A percentile compares a stretch with the other conserved stretches of the same genome.
Conservation (phyloP, 306 rosid species). For the Dryas octopetala region DNA sequence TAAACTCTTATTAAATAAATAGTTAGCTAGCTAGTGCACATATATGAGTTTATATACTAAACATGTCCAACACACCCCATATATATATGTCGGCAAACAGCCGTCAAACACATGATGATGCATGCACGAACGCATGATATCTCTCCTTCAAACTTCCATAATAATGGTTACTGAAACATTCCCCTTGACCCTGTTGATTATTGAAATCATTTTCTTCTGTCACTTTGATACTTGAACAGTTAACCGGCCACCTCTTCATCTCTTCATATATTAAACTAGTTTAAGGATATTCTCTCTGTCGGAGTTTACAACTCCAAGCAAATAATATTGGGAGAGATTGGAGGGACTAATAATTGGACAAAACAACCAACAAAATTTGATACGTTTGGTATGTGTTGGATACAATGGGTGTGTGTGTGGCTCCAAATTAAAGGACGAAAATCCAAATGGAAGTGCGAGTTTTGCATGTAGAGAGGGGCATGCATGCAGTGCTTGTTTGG, state of each 20-base stretch:
- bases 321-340: constrained; percentile 13
- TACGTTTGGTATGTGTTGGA: constrained; percentile 46
- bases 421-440: constrained; percentile 12
- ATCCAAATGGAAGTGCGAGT: not conserved
- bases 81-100: constrained; percentile 41
- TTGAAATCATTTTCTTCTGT: not conserved
- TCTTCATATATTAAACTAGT: constrained; percentile 5
- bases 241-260: constrained; percentile 18
- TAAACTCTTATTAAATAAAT: too few relatives aligned
- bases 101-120: constrained; percentile 55
- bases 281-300: constrained; percentile 39
- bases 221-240: not conserved
- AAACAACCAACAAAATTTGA: constrained; percentile 34
- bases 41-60: not conserved
- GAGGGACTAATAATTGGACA: constrained; percentile 32
- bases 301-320: constrained; percentile 33
- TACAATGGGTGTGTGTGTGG: not conserved
- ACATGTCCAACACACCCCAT: constrained; percentile 30
- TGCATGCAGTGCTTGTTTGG: not conserved
- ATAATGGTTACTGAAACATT: constrained; percentile 40
- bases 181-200: constrained; percentile 25
- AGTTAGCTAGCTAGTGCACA: too few relatives aligned
- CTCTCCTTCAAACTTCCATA: constrained; percentile 28
- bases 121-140: constrained; percentile 33
- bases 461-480: not conserved